Conservation (phyloP, 1,139 yeast genomes). For the Sugiyamaella novakii region DNA sequence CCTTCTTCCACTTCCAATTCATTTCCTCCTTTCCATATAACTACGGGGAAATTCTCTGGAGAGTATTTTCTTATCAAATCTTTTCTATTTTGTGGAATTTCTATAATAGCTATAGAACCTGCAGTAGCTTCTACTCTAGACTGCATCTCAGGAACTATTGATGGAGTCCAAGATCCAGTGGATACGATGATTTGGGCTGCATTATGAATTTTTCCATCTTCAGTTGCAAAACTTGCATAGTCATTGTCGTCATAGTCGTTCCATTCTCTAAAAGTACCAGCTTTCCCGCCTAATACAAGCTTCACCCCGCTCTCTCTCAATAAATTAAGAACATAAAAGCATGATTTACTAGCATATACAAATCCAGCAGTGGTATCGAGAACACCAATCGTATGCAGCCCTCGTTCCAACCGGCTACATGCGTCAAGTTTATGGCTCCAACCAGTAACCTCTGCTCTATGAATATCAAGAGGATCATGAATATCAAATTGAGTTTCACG, state of each 20-base stretch:
- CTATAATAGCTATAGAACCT: conserved; percentile 21
- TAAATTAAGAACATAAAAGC: conserved; percentile 23
- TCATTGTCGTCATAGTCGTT: conserved; percentile 29
- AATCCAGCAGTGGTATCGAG: conserved; percentile 25
- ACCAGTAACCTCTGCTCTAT: conserved; percentile 22
- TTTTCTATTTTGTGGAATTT: conserved; percentile 23
- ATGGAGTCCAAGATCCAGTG: conserved; percentile 50
- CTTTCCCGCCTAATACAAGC: conserved; percentile 37
- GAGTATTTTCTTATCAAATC: conserved; percentile 22
- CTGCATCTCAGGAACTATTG: conserved; percentile 34
- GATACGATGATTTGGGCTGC: conserved; percentile 45
- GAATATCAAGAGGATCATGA: conserved; percentile 17
- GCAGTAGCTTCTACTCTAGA: conserved; percentile 24
- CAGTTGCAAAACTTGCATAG: conserved; percentile 40
- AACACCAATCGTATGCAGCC: conserved; percentile 20
- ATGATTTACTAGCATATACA: conserved; percentile 23
- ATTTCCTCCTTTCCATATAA: conserved; percentile 21
- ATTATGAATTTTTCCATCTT: conserved; percentile 38
- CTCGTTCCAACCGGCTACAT: conserved; percentile 18
- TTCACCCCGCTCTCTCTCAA: conserved; percentile 41
- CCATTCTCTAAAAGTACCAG: conserved; percentile 31
- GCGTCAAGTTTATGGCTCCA: conserved; percentile 22
- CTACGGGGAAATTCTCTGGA: conserved; percentile 22
- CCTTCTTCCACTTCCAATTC: conserved; percentile 20
- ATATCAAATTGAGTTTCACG: conserved; percentile 20